Evolutionary conservation across 2,329 filamentous ascomycete species (phyloP).

Genomic region (Ceratocystis huliohia): DNA sequence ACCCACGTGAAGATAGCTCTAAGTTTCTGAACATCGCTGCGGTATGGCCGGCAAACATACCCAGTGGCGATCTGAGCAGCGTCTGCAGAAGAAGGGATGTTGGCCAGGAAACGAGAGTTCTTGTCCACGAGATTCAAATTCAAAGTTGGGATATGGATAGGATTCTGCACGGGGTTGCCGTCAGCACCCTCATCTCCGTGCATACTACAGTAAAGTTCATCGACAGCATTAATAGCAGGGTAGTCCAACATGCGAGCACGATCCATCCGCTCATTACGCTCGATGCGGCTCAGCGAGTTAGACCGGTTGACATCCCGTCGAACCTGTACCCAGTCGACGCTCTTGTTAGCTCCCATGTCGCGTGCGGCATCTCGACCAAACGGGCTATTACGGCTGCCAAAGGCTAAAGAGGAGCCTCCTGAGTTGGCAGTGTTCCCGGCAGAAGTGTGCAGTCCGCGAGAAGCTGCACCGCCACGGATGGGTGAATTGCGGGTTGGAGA

Average conservation of each 20-base stretch:
- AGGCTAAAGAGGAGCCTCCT: slow-evolving; percentile 22
- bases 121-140: slow-evolving; percentile 89
- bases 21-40: slow-evolving; percentile 83
- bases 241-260: slow-evolving; percentile 92
- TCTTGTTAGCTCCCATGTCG: slow-evolving; percentile 53
- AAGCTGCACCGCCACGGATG: slow-evolving; percentile 29
- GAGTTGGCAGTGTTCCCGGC: slow-evolving; percentile 27
- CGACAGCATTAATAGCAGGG: slow-evolving; percentile 74
- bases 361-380: slow-evolving; percentile 41
- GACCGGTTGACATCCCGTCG: slow-evolving; percentile 90
- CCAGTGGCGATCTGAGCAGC: slow-evolving; percentile 73
- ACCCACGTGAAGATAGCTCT: slow-evolving; percentile 97
- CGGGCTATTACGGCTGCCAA: slow-evolving; percentile 28
- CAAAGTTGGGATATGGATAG: slow-evolving; percentile 66
- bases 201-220: slow-evolving; percentile 70
- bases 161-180: slow-evolving; percentile 67
- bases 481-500: slow-evolving; percentile 21
- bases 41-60: slow-evolving; percentile 86
- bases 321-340: slow-evolving; percentile 91
- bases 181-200: slow-evolving; percentile 85
- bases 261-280: slow-evolving; percentile 71
- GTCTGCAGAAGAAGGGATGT: slow-evolving; percentile 68
- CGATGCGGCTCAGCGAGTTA: slow-evolving; percentile 81
- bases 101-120: slow-evolving; percentile 80
- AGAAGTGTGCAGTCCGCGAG: slow-evolving; percentile 20